phyloP scores from a whole-genome alignment of 495 filamentous ascomycete genomes.

The Xanthoparmelia taractica region DNA sequence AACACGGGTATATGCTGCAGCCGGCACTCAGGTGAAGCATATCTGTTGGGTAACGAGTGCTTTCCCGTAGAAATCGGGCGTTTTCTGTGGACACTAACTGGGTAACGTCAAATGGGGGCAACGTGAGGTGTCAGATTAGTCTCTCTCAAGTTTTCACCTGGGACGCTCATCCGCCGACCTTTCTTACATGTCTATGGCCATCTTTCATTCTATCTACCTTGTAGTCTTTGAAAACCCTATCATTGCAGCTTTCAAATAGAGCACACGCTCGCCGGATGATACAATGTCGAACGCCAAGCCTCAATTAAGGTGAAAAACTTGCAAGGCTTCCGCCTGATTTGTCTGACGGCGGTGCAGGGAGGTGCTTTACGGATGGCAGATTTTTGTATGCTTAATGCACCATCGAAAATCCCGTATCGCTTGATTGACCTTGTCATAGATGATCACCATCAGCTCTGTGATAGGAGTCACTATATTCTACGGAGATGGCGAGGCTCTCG shows the following conservation, averaged over 20 bases:
- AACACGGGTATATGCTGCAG: too few species aligned
- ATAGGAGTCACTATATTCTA: conserved; percentile 33
- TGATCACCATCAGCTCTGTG: conserved; percentile 29
- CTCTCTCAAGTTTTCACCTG: background rate
- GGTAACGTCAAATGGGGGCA: background rate
- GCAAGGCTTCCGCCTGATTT: background rate
- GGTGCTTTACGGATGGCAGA: conserved; percentile 14
- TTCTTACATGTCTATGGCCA: background rate
- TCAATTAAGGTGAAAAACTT: background rate
- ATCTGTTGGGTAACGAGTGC: too few species aligned
- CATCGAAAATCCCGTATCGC: background rate
- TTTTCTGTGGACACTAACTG: background rate
- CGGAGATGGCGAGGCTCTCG: conserved; percentile 27
- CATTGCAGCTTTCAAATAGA: background rate
- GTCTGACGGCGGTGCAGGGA: conserved; percentile 7
- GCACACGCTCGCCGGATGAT: background rate
- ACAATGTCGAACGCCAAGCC: background rate
- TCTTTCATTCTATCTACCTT: background rate
- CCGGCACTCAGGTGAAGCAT: too few species aligned
- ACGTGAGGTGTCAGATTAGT: background rate
- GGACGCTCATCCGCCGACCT: too few species aligned
- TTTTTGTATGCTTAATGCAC: conserved; percentile 11
- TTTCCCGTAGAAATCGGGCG: background rate
- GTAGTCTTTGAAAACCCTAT: background rate
- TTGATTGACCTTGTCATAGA: conserved; percentile 20